Conservation (phyloP, 2,329 filamentous ascomycete species). For the Cercospora zeina region DNA sequence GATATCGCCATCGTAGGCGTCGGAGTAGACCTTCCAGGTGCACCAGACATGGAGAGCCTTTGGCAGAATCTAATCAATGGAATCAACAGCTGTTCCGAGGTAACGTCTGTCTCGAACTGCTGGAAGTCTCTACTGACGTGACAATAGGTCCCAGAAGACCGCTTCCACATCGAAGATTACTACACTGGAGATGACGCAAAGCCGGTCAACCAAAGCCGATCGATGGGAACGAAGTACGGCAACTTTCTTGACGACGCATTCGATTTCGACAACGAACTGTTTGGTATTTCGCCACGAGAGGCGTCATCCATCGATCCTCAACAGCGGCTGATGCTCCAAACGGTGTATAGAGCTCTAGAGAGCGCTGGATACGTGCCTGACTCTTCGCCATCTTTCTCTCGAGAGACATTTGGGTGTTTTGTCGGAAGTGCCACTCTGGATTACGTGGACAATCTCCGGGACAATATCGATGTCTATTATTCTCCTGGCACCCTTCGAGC, state of each 20-base stretch:
- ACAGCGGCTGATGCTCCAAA: constrained; percentile 17
- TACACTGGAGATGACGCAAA: constrained; percentile 15
- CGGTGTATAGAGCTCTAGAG: constrained; percentile 18
- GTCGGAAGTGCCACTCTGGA: constrained; percentile 18
- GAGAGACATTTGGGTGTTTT: constrained; percentile 19
- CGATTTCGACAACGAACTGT: constrained; percentile 18
- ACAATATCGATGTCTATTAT: constrained; percentile 21
- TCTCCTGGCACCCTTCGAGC: constrained; percentile 17
- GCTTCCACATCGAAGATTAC: constrained; percentile 20
- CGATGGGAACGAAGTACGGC: constrained; percentile 20
- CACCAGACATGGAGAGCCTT: constrained; percentile 7
- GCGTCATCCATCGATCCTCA: constrained; percentile 22
- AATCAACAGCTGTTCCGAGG: constrained; percentile 18
- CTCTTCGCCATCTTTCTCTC: constrained; percentile 14
- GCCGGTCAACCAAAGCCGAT: constrained; percentile 8
- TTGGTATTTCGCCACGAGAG: constrained; percentile 21
- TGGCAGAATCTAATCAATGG: constrained; percentile 17
- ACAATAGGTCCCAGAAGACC: constrained; percentile 12
- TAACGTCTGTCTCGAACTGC: not conserved
- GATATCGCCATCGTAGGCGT: constrained; percentile 19
- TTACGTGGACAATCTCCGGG: constrained; percentile 17
- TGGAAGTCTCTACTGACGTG: not conserved
- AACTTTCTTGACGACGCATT: constrained; percentile 21
- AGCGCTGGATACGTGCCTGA: constrained; percentile 22
- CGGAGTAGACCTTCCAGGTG: constrained; percentile 14